These are phyloP conservation scores for Lathyrus sativus DNA, from an alignment of 306 rosid species.

Conservation along the genomic window DNA sequence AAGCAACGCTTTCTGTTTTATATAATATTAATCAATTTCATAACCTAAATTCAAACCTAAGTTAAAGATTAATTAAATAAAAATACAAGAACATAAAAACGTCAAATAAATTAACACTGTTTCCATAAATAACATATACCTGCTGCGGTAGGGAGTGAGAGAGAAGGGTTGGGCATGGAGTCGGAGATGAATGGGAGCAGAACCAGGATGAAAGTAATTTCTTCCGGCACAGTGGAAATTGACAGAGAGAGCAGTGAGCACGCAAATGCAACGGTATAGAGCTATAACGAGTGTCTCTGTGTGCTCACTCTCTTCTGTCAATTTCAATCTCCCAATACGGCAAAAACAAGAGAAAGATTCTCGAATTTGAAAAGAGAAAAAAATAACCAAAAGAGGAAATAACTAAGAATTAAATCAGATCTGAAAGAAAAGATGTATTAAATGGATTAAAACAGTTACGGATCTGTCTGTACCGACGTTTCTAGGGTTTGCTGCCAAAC, in stretches of 20 bases:
- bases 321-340: slow-evolving; percentile 62
- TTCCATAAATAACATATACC: slow-evolving; percentile 39
- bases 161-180: neutral
- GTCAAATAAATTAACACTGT: slow-evolving; percentile 35
- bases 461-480: neutral
- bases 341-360: slow-evolving; percentile 9
- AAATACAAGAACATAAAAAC: neutral
- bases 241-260: slow-evolving; percentile 95
- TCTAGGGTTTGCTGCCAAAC: neutral
- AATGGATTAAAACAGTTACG: neutral
- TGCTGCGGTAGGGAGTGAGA: slow-evolving; percentile 7
- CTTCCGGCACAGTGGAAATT: slow-evolving; percentile 50
- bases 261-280: slow-evolving; percentile 71
- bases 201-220: slow-evolving; percentile 29
- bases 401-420: slow-evolving; percentile 18
- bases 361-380: slow-evolving; percentile 15
- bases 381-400: neutral
- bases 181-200: neutral
- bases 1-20: slow-evolving; percentile 53
- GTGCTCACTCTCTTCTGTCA: slow-evolving; percentile 99
- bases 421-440: slow-evolving; percentile 42
- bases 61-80: neutral
- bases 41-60: neutral
- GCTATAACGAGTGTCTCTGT: slow-evolving; percentile 65
- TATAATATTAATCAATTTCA: slow-evolving; percentile 17